Base-by-base conservation (phyloP, 1,284 basidiomycete species). In the Pyrrhoderma lamaoense region DNA sequence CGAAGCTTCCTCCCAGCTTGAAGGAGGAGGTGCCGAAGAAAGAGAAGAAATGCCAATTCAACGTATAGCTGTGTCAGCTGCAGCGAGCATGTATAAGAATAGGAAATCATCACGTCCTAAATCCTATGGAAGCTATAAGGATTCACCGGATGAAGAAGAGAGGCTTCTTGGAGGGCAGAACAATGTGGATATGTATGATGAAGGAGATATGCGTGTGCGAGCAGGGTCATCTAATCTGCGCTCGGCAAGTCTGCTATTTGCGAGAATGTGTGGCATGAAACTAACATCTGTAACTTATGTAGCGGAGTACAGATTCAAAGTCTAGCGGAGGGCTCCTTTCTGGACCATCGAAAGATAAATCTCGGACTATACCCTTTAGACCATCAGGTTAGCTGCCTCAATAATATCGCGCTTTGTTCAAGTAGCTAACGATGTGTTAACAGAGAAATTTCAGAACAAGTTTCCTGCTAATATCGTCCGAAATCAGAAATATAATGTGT, bases 401-500 rank as follows among this genome's bases (percentile, higher is more conserved):
- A 51, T n/a, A n/a, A 40, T 45, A 39, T 48, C 47, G 42, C 42
- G 25, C 38, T 36, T 5, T 14, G 16, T 53, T 49, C 40, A 18
- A 51, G 23, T 39, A n/a, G 42, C 35, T 56, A 16, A 39, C 25
- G 44, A 42, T 1, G 36, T 21, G 31, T 13, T 8, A 46, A 1
- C 61, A 84, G 85, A 85, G 31, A 89, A 87, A 67, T 59, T 83
- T 14, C 84, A 82, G 60, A 75, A 71, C 31, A 72, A 71, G 56
- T 90, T 79, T 57, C 79, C 80, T 52, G 79, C 93, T 25, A 99
- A 99, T 67, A 84, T 89, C 31, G 89, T 98, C 39, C 85, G 91
- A 59, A 99, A 99, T 63, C 95, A 98, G 67, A 99, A 99, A 70
- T 99, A 99, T 76, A 96, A 93, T 64, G 70, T 90, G 47, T 76